Conservation (phyloP, 2,329 filamentous ascomycete species). For the Colletotrichum sp. region DNA sequence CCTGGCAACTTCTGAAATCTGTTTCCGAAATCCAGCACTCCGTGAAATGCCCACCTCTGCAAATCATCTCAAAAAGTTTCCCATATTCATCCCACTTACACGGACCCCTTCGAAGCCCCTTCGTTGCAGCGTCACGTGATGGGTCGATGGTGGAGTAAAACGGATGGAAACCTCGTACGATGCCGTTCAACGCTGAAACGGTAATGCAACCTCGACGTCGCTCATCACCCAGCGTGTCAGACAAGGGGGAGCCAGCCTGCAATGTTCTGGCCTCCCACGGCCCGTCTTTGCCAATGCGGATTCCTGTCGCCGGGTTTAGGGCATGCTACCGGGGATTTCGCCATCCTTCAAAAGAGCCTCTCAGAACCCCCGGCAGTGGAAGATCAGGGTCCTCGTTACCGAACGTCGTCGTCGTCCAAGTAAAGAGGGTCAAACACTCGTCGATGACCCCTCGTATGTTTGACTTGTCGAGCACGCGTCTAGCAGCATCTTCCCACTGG, state of each 20-base stretch:
- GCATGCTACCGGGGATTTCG: neutral
- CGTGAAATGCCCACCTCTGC: neutral
- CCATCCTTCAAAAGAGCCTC: neutral
- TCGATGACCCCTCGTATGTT: neutral
- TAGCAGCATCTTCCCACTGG: neutral
- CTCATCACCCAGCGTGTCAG: neutral
- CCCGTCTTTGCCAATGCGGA: neutral
- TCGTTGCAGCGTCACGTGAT: neutral
- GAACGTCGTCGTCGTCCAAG: neutral
- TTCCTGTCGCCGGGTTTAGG: neutral
- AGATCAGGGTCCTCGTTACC: neutral
- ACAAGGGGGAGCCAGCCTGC: neutral
- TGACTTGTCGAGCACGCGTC: neutral
- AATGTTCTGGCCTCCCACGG: neutral
- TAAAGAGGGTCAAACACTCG: neutral
- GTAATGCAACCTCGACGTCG: slow-evolving; percentile 10
- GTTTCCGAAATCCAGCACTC: neutral
- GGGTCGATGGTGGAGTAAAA: slow-evolving; percentile 12
- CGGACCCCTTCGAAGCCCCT: neutral
- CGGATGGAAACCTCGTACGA: slow-evolving; percentile 18
- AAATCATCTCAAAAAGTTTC: neutral
- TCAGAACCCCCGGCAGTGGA: neutral
- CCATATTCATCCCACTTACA: slow-evolving; percentile 2
- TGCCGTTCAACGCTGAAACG: slow-evolving; percentile 19
- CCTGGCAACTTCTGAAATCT: neutral